Base-by-base conservation (phyloP, 352 stramenopile genomes). In the Globisporangium iwayamae region DNA sequence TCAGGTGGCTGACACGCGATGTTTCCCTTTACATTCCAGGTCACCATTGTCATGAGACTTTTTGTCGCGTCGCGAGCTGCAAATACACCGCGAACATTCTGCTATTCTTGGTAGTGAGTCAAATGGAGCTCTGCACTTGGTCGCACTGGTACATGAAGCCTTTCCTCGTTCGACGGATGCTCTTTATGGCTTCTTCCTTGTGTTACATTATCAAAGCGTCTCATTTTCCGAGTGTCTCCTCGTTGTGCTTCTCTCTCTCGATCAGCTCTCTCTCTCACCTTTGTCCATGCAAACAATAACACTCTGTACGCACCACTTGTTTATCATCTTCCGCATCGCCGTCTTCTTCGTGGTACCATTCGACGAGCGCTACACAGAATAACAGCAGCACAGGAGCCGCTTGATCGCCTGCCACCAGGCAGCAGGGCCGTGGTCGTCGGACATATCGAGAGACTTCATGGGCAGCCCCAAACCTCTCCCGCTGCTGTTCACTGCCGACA, bases 371-470 rank as follows among this genome's bases (percentile, higher is more conserved):
- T 62, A 68, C 8, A 65, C 67, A 20, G 52, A 32, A 10, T 48
- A 69, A 22, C 72, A 79, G 56, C 72, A 79, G 64, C 72, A 79
- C n/a, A 79, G 46, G 32, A 76, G 61, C 32, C 72, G 69, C 63
- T 57, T 62, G 22, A 74, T 54, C 41, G 66, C 54, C 4, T 62
- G 61, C 69, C 69, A 79, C 60, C 70, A 72, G 16, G 53, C 47
- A 3, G 36, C 51, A 2, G 56, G 32, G 30, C 70, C 58, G 28
- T 57, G 47, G 16, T 70, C 58, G 6, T 58, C 38, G 1, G 13
- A 48, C 51, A 53, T 25, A 16, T 30, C 53, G 13, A 61, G 47
- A 30, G 53, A 54, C 38, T 67, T 70, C 25, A 63, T 63, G 8
- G 64, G 56, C 28, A 64, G 48, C 11, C 51, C 30, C 51, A 41